Evolutionary conservation across 345 rosid species (phyloP), one percentile per base, ranked within the genome.

Genomic region (Gossypium rotundifolium): DNA sequence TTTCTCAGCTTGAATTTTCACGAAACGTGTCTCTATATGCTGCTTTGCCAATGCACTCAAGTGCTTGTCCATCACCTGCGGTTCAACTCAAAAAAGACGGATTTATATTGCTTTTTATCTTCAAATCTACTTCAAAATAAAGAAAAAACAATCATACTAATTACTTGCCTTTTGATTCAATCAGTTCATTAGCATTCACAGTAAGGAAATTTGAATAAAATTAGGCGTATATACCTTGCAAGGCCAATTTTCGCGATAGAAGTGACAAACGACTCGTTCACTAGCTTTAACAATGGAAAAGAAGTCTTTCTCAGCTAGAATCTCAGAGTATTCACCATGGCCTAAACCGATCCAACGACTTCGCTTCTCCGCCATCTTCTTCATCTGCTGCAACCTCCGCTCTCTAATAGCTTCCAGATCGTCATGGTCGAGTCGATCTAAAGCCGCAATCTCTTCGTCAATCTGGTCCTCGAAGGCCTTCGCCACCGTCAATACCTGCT

Each of bases 181-280:
- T 3, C 13, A 23, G 7, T 48, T 67, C 71, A 48, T 67, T 67
- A 48, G 57, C 7, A 27, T 48, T 46, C 33, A 33, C 68, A 46
- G 13, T 7, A 23, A 46, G 55, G 49, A 13, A 17, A 54, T 14
- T 52, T 29, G 0, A 70, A 17, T n/a, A n/a, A 53, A 53, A 20
- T 53, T 53, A 33, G 40, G 40, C 40, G 40, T 33, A 33, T 33
- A 33, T 80, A 84, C 99, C 90, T 95, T 93, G 85, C 99, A 93
- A 33, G 97, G 99, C 98, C 98, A 95, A 78, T 95, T 95, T 54
- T 93, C 97, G 75, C 98, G 96, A 80, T 91, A 91, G 80, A 93
- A 95, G 72, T 95, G 99, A 81, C 98, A 93, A 45, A 91, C 96
- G 64, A 93, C 98, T 60, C 99, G 96, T 52, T 93, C 97, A 74